Evolutionary conservation across 139 green algal genomes (phyloP).

Genomic region (Chlorella sp.): DNA sequence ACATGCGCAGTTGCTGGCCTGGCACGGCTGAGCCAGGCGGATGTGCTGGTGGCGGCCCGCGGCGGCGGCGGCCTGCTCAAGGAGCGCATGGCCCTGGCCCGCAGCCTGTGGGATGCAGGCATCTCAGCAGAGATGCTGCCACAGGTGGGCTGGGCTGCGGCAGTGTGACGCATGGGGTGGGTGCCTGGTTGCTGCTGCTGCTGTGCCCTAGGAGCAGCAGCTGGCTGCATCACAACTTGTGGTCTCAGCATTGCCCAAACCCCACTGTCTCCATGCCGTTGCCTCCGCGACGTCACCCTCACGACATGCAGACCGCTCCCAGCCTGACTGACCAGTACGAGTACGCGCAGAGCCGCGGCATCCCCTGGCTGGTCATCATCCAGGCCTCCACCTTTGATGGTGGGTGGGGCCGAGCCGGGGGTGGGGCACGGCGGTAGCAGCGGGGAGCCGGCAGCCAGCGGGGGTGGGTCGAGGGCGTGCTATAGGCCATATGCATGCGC

Average conservation of each 20-base stretch:
- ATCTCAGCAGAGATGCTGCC: constrained; percentile 77
- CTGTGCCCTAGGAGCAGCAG: too few relatives aligned
- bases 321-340: constrained; percentile 85
- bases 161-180: too few relatives aligned
- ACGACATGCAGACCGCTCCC: constrained; percentile 54
- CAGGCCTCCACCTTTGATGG: constrained; percentile 33
- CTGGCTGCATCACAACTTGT: too few relatives aligned
- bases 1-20: background rate
- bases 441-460: too few relatives aligned
- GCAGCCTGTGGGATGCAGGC: constrained; percentile 74
- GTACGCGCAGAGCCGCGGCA: constrained; percentile 67
- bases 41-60: constrained; percentile 84
- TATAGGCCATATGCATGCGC: too few relatives aligned
- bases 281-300: too few relatives aligned
- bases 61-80: constrained; percentile 76
- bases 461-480: background rate
- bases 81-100: constrained; percentile 72
- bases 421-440: background rate
- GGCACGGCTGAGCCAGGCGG: constrained; percentile 42
- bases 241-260: too few relatives aligned
- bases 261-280: too few relatives aligned
- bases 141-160: background rate
- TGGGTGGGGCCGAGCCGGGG: background rate
- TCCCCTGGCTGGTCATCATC: constrained; percentile 84
- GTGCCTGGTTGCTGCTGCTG: too few relatives aligned